A percentile compares a stretch with the other conserved stretches of the same genome.
Conservation (phyloP, 805 yeast species). For the Wickerhamiella lipophila region DNA sequence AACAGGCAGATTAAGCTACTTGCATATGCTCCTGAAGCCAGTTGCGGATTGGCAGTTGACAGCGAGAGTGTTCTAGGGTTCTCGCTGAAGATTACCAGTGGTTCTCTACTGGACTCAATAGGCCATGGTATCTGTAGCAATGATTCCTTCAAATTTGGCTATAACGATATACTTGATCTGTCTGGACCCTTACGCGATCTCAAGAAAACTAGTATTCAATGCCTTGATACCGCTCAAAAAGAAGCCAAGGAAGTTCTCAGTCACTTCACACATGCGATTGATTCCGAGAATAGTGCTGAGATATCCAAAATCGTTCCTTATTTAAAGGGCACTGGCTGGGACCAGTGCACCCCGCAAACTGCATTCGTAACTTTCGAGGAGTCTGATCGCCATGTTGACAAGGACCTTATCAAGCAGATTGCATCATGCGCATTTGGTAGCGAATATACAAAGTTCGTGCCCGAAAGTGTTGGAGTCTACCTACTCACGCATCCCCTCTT, state of each 20-base stretch:
- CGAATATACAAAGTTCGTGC: conserved; percentile 22
- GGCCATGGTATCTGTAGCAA: conserved; percentile 15
- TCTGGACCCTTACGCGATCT: conserved; percentile 1
- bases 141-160: conserved; percentile 15
- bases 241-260: conserved; percentile 31
- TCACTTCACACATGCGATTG: conserved; percentile 26
- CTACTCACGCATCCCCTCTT: conserved; percentile 78
- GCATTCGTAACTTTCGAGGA: conserved; percentile 47
- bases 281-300: conserved; percentile 29
- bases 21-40: conserved; percentile 14
- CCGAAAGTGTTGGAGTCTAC: conserved; percentile 54
- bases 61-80: conserved; percentile 18
- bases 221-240: conserved; percentile 31
- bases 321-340: conserved; percentile 16
- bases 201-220: conserved; percentile 18
- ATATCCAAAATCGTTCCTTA: conserved; percentile 18
- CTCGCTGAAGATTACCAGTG: conserved; percentile 15
- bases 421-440: conserved; percentile 33
- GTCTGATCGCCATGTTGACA: conserved; percentile 52
- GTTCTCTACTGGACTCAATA: conserved; percentile 21
- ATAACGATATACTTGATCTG: conserved; percentile 29
- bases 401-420: conserved; percentile 38
- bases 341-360: conserved; percentile 18
- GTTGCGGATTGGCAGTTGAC: conserved; percentile 13
- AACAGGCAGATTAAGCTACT: conserved; percentile 7